Evolutionary conservation across 2,329 filamentous ascomycete species (phyloP), one percentile per base, ranked within the genome.

Genomic region (Penicillium sclerotigenum): DNA sequence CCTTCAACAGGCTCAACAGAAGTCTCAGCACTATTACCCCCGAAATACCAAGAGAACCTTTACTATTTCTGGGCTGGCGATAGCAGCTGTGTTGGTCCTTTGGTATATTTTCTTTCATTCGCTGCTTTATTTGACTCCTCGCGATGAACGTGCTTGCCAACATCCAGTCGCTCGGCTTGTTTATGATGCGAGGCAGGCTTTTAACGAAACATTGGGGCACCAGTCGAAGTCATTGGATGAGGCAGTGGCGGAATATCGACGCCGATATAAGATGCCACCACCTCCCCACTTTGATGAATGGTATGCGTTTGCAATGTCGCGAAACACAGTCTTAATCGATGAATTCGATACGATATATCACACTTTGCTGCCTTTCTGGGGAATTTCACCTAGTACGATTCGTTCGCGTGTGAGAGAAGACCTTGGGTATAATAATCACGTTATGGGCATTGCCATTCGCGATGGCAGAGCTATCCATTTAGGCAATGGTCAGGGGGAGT

Each of bases 401-500:
- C 47, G 52, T 14, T 31, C 54, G n/a, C 49, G 59, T 13, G 42
- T 42, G 20, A 58, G 54, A 51, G 47, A 51, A 24, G 52, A 56
- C 9, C 46, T 56, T 20, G 55, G 52, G 16, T 52, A 14, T 29
- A 20, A 54, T 20, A 56, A 61, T n/a, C 20, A 33, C 11, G 26
- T 50, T 5, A 59, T 59, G 59, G 45, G 50, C 11, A n/a, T 55
- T 20, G 40, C 48, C 11, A 52, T 59, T 36, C 53, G 50, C 6
- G 37, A 49, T n/a, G 59, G 57, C 20, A 37, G 29, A 33, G 34
- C 53, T 9, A 57, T 55, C 18, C 42, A 50, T 36, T 20, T 47
- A 16, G 45, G 29, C 5, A 40, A 43, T 40, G 90, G 94, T 93
- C 54, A 61, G 29, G 53, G 53, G 7, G 41, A 46, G 1, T 58